Evolutionary conservation across 352 stramenopile species (phyloP), one percentile per base, ranked within the genome.

Genomic region (Salisapilia sapeloensis): DNA sequence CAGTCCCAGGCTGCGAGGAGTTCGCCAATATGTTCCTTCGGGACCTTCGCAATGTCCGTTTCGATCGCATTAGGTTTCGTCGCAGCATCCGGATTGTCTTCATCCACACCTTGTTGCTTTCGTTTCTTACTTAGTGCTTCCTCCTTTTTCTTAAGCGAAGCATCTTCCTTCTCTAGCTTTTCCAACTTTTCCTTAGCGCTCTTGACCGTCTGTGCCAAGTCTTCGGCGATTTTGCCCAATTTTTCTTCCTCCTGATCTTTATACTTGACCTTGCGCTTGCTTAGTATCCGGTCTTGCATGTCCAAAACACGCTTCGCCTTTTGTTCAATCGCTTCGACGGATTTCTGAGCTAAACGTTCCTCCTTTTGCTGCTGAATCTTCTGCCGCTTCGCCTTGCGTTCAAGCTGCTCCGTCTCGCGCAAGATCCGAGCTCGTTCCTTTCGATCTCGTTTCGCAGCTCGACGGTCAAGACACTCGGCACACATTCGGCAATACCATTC

Each of bases 401-500:
- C 71, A 11, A 85, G 40, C 48, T 87, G 85, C 23, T 69, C 75
- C 6, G 74, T 76, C 35, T 91, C 75, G 6, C 75, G 62, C 56
- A 83, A 49, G 29, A 86, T 39, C 13, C 75, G 61, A 13, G 64
- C 67, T 29, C 84, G 82, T 24, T 87, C 71, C 16, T 82, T 75
- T 4, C 44, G 57, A 40, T 87, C 75, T 12, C 71, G 67, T 36
- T 87, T 91, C 15, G 60, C 26, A 15, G 67, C 65, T 35, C 75
- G 71, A 14, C 75, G 67, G 27, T 86, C 72, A 26, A 91, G 58
- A 30, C 71, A 87, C 24, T 87, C 71, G 0, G 57, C 42, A 44
- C 72, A 89, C 61, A 87, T 82, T 39, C 84, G 84, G 64, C 75
- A 91, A 44, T 59, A 91, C 75, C 75, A 91, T 51, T 85, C 65